Conservation (phyloP, 495 filamentous ascomycete species). For the Penicillium daleae region DNA sequence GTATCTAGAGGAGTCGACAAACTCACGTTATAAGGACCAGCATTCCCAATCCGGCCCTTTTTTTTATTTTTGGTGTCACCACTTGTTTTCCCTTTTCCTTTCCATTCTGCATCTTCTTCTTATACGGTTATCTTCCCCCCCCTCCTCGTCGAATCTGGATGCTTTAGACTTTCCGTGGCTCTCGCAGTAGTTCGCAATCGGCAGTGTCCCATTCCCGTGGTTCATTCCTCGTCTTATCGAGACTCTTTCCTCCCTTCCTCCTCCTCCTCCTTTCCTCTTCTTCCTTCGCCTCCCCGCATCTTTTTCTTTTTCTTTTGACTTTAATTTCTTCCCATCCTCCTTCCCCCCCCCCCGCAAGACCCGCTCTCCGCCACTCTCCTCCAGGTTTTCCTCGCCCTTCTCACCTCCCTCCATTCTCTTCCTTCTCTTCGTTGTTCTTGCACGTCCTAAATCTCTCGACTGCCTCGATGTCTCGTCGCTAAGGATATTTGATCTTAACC, state of each 20-base stretch:
- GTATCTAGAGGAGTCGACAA: too few species aligned
- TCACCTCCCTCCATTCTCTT: neutral
- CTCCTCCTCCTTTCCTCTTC: neutral
- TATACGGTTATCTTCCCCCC: neutral
- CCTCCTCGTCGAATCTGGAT: neutral
- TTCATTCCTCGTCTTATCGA: slow-evolving; percentile 1
- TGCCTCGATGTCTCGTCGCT: neutral
- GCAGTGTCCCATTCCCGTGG: neutral
- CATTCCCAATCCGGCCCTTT: neutral
- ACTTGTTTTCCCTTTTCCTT: neutral
- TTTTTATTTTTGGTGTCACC: slow-evolving; percentile 8
- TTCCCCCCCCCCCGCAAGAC: neutral
- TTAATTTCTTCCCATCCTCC: neutral
- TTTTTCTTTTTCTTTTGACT: neutral
- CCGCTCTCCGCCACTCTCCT: slow-evolving; percentile 1
- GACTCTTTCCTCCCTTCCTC: neutral
- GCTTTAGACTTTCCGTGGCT: slow-evolving; percentile 1
- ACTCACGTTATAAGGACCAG: neutral
- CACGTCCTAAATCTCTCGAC: too few species aligned
- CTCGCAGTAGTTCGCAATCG: neutral
- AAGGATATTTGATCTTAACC: neutral
- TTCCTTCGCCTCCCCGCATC: slow-evolving; percentile 2
- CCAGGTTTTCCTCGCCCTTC: slow-evolving; percentile 4
- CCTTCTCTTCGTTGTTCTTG: neutral
- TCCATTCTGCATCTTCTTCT: too few species aligned